Base-by-base conservation (phyloP, 2,329 filamentous ascomycete genomes). In the Penicillium sp. region DNA sequence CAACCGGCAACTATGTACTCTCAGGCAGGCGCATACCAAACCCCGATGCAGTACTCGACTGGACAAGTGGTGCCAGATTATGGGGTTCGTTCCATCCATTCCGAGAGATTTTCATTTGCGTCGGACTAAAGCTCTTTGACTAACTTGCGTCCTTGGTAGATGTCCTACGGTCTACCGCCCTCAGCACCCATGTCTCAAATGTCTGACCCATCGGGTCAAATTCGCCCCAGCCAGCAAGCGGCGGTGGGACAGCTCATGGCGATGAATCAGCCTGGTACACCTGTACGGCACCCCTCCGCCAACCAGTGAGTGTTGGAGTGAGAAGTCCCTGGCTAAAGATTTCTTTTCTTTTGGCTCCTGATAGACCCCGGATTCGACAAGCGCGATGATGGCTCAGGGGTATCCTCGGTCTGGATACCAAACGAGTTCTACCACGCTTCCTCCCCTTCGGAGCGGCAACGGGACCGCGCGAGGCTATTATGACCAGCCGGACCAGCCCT, bases 11-110 rank as follows among this genome's bases (percentile, higher is more conserved):
- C 62, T 10, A 61, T 72, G 53, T 71, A 71, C 49, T 62, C 64
- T 38, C 70, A 70, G 43, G 59, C 64, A 24, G 59, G 57, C 26
- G 47, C 65, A 10, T 74, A 74, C 52, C 69, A 68, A 47, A 65
- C 64, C 6, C 64, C 66, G 36, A 68, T 73, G 61, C 66, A 64
- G 16, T 74, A 74, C 54, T 54, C 65, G 18, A 63, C 68, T 4
- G 67, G 69, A 15, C 69, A 71, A 52, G 69, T 65, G 34, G 66
- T 73, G 49, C 63, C 70, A 36, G 70, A 73, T 50, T 73, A 72
- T 52, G 55, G 63, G 63, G 68, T 72, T 63, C 60, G 71, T 68
- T 28, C 12, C 15, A 36, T 15, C 12, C 8, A 16, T 36, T 38
- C 23, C 41, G 12, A 6, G 41, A 6, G 12, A n/a, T 42, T 15